Percentiles rank a stretch among this genome's conserved stretches.
These are phyloP conservation scores for Cytospora leucostoma DNA, from an alignment of 2,329 filamentous ascomycete species.

Conservation along the genomic window DNA sequence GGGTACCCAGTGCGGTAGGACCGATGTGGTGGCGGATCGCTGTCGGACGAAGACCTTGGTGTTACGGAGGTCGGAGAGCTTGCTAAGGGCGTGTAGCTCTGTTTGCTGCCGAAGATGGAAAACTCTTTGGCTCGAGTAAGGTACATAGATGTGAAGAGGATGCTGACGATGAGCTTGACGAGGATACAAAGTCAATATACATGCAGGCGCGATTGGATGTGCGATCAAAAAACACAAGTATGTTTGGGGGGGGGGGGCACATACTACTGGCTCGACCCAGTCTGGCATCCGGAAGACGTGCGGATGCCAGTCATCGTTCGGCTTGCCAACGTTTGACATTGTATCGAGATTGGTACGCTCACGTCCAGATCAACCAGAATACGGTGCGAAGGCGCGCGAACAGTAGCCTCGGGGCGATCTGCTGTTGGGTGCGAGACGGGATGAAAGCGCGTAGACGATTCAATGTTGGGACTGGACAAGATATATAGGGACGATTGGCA, in stretches of 20 bases:
- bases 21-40: slow-evolving; percentile 27
- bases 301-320: slow-evolving; percentile 26
- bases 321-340: slow-evolving; percentile 17
- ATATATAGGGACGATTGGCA: not conserved
- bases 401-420: not conserved
- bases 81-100: slow-evolving; percentile 19
- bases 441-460: not conserved
- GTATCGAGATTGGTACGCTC: not conserved
- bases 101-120: slow-evolving; percentile 34
- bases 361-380: not conserved
- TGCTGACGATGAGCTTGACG: slow-evolving; percentile 39
- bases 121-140: slow-evolving; percentile 41
- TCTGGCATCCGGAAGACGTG: slow-evolving; percentile 36
- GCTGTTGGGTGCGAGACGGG: not conserved
- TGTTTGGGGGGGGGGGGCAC: slow-evolving; percentile 15
- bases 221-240: not conserved
- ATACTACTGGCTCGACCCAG: slow-evolving; percentile 39
- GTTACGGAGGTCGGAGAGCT: slow-evolving; percentile 26
- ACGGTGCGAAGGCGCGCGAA: not conserved
- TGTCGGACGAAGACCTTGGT: slow-evolving; percentile 28
- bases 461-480: not conserved
- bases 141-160: slow-evolving; percentile 42
- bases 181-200: not conserved
- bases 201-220: not conserved
- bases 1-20: slow-evolving; percentile 33